A percentile compares a stretch with the other conserved stretches of the same genome.
phyloP scores from a whole-genome alignment of 768 basidiomycete species.

The Pisolithus microcarpus region DNA sequence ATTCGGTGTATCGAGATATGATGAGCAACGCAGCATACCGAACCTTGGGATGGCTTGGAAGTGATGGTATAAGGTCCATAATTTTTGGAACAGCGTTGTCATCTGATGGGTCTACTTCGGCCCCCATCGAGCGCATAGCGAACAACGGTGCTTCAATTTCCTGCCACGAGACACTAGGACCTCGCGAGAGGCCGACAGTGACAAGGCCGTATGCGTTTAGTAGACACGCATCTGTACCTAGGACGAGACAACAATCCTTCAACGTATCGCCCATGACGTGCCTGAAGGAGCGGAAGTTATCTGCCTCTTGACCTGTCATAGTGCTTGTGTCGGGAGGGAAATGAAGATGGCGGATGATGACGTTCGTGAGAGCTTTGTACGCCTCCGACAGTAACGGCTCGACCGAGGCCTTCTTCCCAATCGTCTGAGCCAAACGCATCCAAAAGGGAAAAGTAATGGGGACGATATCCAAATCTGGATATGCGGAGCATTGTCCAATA shows the following conservation, averaged over 20 bases:
- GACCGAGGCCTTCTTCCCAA: conserved; percentile 68
- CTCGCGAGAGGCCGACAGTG: conserved; percentile 59
- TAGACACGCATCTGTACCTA: conserved; percentile 82
- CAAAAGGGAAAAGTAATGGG: conserved; percentile 98
- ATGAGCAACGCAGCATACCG: conserved; percentile 94
- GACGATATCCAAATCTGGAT: conserved; percentile 90
- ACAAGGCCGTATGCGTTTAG: conserved; percentile 77
- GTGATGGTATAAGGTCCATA: conserved; percentile 86
- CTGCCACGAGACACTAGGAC: conserved; percentile 73
- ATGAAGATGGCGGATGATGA: conserved; percentile 85
- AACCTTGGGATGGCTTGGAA: conserved; percentile 85
- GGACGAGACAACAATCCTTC: conserved; percentile 95
- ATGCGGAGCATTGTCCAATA: conserved; percentile 88
- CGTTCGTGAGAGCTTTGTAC: conserved; percentile 74
- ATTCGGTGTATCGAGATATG: conserved; percentile 92
- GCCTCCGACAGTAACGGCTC: conserved; percentile 75
- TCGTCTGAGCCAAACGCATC: conserved; percentile 90
- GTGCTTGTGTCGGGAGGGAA: conserved; percentile 71
- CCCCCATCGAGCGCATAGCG: conserved; percentile 97
- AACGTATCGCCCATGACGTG: conserved; percentile 99
- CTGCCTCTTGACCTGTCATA: conserved; percentile 77
- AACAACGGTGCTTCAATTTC: conserved; percentile 96
- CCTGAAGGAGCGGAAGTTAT: conserved; percentile 90
- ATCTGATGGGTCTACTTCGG: conserved; percentile 79
- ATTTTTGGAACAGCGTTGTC: conserved; percentile 88